Base-by-base conservation (phyloP, 2,329 filamentous ascomycete genomes). In the Geosmithia putterillii region DNA sequence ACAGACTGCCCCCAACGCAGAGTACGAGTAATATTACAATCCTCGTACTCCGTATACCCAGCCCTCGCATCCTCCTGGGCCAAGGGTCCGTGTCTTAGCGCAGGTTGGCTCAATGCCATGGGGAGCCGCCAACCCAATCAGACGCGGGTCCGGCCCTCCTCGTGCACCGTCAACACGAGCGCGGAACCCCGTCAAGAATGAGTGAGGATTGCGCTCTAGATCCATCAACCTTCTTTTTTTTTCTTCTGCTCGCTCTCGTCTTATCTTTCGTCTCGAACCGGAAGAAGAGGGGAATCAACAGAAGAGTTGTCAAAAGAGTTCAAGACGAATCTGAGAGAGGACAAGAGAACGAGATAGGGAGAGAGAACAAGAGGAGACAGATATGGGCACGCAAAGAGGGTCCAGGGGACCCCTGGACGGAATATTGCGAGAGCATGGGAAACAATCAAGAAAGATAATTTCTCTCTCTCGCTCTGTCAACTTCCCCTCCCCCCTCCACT, bases 231-330 rank as follows among this genome's bases (percentile, higher is more conserved):
- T 46, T 50, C 45, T 51, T 50, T 52, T 55, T 50, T n/a, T 21
- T 39, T 21, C 22, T 46, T 52, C 50, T 52, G 10, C 10, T 14
- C 51, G 48, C 53, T 52, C 51, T 49, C 48, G 47, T 52, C 50
- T 12, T 3, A 9, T 32, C 28, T 32, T n/a, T n/a, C n/a, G n/a
- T n/a, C n/a, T 49, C 12, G 12, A 22, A 25, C 48, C 50, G n/a
- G n/a, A n/a, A n/a, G n/a, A n/a, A n/a, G n/a, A n/a, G n/a, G n/a
- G n/a, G n/a, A n/a, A n/a, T n/a, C n/a, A n/a, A n/a, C n/a, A n/a
- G n/a, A n/a, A n/a, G n/a, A n/a, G n/a, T n/a, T n/a, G n/a, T n/a
- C n/a, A n/a, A n/a, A n/a, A n/a, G n/a, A n/a, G n/a, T n/a, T n/a
- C n/a, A n/a, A n/a, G n/a, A n/a, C n/a, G n/a, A n/a, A n/a, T n/a